Base-by-base conservation (phyloP, 2,329 filamentous ascomycete genomes). In the Fusarium euwallaceae region DNA sequence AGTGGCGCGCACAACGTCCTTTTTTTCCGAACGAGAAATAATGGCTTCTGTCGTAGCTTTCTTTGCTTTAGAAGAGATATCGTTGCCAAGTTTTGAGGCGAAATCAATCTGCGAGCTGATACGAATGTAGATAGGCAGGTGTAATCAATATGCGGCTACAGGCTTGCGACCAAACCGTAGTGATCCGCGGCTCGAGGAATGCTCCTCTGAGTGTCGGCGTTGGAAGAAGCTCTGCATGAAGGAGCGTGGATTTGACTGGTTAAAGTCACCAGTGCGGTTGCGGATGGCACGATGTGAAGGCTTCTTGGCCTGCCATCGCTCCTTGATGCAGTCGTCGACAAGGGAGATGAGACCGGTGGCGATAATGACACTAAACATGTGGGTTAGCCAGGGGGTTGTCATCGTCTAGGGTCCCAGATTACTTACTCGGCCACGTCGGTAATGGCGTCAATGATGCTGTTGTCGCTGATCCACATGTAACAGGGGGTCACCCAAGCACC, bases 401-500 rank as follows among this genome's bases (percentile, higher is more conserved):
- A 27, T 36, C 36, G 51, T 43, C 34, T 32, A 70, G 53, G 29
- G 56, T 34, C 20, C 29, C 58, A 68, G 27, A 36, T 34, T 55
- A 87, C 88, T 86, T 91, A 97, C 95, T 98, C 95, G 72, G 95
- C 94, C 79, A 97, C 91, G 81, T 98, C 95, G 60, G 93, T 93
- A 81, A 90, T 86, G 76, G 90, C 91, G 36, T 89, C 86, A 75
- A 97, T 87, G 69, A 97, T 88, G 17, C 87, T 87, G 69, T 90
- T 85, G 82, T 98, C 94, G 77, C 90, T 94, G 81, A 98, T 94
- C 91, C 94, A 95, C 91, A 98, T 92, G 78, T 94, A 94, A 81
- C 93, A 97, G 6, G 95, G 95, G 65, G 95, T 94, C 27, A 98
- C 88, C 95, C 96, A 98, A 66, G 94, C 94, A 61, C 95, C 95